phyloP scores from a whole-genome alignment of 2,329 filamentous ascomycete species.

The Aspergillus aculeatus region DNA sequence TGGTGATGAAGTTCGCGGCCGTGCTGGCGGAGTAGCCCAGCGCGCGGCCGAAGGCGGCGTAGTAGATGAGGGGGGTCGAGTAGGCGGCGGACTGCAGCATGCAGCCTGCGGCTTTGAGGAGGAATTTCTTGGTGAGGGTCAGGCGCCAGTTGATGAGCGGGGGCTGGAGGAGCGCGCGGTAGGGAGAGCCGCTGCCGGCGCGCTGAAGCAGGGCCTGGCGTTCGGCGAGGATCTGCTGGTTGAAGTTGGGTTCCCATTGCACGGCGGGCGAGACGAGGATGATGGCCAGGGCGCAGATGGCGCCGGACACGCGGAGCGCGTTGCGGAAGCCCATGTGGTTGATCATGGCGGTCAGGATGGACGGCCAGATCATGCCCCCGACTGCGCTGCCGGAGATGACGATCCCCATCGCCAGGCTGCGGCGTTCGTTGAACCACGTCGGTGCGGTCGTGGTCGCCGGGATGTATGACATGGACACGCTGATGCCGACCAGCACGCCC shows the following conservation, averaged over 20 bases:
- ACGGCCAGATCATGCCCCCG: conserved; percentile 34
- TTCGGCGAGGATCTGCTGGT: background rate
- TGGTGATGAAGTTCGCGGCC: background rate
- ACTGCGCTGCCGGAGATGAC: conserved; percentile 38
- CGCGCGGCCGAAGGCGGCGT: background rate
- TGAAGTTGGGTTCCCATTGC: conserved; percentile 32
- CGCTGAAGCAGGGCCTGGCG: background rate
- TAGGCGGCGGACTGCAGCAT: background rate
- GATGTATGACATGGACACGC: background rate
- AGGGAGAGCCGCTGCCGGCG: background rate
- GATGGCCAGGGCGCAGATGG: conserved; percentile 31
- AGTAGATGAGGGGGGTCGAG: background rate
- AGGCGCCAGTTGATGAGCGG: background rate
- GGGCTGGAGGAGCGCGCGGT: background rate
- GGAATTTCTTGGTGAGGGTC: background rate
- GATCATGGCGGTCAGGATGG: background rate
- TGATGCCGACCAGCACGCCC: background rate
- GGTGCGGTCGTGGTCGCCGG: background rate
- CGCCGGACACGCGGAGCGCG: conserved; percentile 27
- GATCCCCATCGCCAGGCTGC: background rate
- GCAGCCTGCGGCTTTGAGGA: background rate
- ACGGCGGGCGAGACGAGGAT: conserved; percentile 26
- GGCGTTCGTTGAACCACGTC: background rate
- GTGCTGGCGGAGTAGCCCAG: background rate
- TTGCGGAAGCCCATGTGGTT: background rate